Conservation (phyloP, 2,329 filamentous ascomycete genomes). For the Hypoxylon sp. region DNA sequence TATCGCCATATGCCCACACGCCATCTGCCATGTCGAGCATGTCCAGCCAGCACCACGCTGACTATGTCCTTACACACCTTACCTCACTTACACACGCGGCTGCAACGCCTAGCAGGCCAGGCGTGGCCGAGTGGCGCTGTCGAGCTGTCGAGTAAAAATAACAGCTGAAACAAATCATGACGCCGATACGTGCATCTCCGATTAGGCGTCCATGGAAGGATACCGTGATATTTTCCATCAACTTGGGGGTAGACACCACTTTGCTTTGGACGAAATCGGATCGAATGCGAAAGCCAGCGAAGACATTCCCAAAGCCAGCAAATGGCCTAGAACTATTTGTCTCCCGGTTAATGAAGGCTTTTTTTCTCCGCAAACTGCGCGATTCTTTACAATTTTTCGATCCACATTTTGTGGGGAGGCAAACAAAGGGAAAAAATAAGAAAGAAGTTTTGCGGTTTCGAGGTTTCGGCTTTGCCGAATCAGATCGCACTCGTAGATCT, state of each 20-base stretch:
- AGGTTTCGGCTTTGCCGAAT: constrained; percentile 31
- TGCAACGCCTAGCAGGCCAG: not conserved
- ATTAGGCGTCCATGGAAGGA: not conserved
- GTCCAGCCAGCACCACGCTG: constrained; percentile 32
- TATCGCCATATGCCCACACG: constrained; percentile 39
- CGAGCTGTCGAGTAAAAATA: not conserved
- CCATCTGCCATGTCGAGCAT: constrained; percentile 39
- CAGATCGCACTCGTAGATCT: constrained; percentile 22
- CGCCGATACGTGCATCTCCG: constrained; percentile 27
- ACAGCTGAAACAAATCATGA: constrained; percentile 11
- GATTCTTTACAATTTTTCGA: not conserved
- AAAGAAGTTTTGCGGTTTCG: constrained; percentile 18
- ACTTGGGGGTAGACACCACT: not conserved
- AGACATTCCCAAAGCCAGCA: not conserved
- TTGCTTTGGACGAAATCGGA: not conserved
- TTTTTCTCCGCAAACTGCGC: constrained; percentile 4
- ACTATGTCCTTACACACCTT: not conserved
- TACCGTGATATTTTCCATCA: not conserved
- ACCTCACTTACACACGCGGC: not conserved
- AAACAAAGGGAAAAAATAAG: constrained; percentile 6
- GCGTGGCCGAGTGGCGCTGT: constrained; percentile 11
- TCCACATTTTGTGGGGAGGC: constrained; percentile 16
- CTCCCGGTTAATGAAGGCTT: constrained; percentile 15
- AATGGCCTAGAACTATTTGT: not conserved
- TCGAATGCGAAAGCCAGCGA: constrained; percentile 10